Percentiles rank a stretch among this genome's conserved stretches.
phyloP scores from a whole-genome alignment of 2,329 filamentous ascomycete genomes.

The Colletotrichum acutatum region DNA sequence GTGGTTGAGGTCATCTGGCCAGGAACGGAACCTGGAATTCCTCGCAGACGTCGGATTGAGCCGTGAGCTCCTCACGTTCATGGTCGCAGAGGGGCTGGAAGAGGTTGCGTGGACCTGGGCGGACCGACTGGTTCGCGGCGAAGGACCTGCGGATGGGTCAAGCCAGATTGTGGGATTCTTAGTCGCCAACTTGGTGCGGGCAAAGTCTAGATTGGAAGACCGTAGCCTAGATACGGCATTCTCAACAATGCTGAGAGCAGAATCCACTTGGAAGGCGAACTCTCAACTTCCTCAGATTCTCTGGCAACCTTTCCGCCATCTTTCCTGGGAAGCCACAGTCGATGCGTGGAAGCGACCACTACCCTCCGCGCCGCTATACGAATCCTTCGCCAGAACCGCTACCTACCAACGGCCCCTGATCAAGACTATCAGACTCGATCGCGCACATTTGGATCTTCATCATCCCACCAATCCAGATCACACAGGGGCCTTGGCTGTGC shows the following conservation, averaged over 20 bases:
- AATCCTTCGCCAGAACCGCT: slow-evolving; percentile 62
- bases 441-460: slow-evolving; percentile 65
- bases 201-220: slow-evolving; percentile 49
- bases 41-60: slow-evolving; percentile 52
- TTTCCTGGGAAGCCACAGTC: slow-evolving; percentile 65
- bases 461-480: slow-evolving; percentile 64
- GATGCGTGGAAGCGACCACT: slow-evolving; percentile 56
- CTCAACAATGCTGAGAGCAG: slow-evolving; percentile 57
- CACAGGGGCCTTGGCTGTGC: slow-evolving; percentile 53
- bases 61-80: slow-evolving; percentile 56
- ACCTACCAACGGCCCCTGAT: slow-evolving; percentile 43
- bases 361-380: slow-evolving; percentile 61
- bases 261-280: slow-evolving; percentile 52
- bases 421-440: slow-evolving; percentile 47
- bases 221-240: slow-evolving; percentile 63
- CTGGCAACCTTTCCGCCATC: slow-evolving; percentile 55
- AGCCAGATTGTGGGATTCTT: slow-evolving; percentile 38
- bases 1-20: slow-evolving; percentile 65
- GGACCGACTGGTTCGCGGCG: slow-evolving; percentile 35
- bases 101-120: slow-evolving; percentile 64
- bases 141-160: slow-evolving; percentile 30
- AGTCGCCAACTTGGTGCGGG: slow-evolving; percentile 54
- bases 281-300: slow-evolving; percentile 50
- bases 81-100: slow-evolving; percentile 64
- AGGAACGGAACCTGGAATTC: slow-evolving; percentile 59